Conservation (phyloP, 345 rosid genomes). For the Citrus australasica region DNA sequence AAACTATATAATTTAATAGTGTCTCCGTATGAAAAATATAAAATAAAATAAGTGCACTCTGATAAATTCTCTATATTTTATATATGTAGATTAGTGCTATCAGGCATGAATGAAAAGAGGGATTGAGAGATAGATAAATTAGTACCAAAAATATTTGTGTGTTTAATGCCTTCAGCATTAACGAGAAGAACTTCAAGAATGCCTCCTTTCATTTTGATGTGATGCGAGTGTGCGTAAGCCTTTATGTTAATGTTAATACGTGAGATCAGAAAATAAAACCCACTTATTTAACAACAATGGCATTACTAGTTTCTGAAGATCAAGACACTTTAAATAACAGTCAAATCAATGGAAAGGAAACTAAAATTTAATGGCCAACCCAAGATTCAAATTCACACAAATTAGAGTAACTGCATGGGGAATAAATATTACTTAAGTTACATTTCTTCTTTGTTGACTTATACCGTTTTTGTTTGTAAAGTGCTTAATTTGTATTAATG, state of each 20-base stretch:
- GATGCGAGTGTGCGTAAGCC: not conserved
- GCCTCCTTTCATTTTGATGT: slow-evolving; percentile 48
- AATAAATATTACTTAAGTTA: too few species aligned
- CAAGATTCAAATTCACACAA: too few species aligned
- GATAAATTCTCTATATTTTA: too few species aligned
- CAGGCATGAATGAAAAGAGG: not conserved
- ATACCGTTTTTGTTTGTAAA: too few species aligned
- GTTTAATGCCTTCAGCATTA: slow-evolving; percentile 73
- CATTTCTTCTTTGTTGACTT: too few species aligned
- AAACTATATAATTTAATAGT: too few species aligned
- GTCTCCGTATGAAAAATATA: too few species aligned
- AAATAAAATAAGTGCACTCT: too few species aligned
- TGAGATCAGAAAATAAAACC: not conserved
- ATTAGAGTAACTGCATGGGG: too few species aligned
- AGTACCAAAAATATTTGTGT: slow-evolving; percentile 62
- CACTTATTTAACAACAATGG: not conserved
- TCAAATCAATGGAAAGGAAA: not conserved
- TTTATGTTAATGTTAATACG: too few species aligned
- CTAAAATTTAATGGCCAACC: not conserved
- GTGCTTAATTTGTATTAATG: too few species aligned
- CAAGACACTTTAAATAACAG: not conserved
- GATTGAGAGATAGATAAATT: not conserved
- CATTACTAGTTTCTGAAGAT: not conserved
- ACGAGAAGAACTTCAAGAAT: slow-evolving; percentile 74
- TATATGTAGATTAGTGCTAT: too few species aligned